Percentiles rank a stretch among this genome's conserved stretches.
Conservation (phyloP, 2,329 filamentous ascomycete species). For the Microcyclosporella mali region DNA sequence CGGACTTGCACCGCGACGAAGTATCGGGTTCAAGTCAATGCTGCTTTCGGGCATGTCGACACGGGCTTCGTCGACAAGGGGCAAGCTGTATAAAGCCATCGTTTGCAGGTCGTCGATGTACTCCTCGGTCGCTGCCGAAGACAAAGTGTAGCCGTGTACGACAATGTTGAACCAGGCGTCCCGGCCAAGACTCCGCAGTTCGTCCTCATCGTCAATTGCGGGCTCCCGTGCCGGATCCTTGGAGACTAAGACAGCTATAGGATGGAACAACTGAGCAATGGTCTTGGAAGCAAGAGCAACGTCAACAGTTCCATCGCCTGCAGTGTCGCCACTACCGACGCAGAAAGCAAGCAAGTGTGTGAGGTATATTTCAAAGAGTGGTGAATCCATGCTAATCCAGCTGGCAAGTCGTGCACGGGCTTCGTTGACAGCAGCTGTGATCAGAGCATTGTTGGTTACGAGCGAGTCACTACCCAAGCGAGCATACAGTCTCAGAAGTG, state of each 20-base stretch:
- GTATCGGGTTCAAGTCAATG: conserved; percentile 89
- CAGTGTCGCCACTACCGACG: conserved; percentile 83
- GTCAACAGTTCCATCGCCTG: conserved; percentile 38
- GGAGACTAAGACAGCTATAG: conserved; percentile 79
- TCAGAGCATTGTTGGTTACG: conserved; percentile 58
- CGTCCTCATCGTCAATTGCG: conserved; percentile 44
- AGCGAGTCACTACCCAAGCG: conserved; percentile 69
- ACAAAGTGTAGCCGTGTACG: conserved; percentile 79
- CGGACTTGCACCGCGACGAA: conserved; percentile 76
- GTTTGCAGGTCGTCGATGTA: conserved; percentile 71
- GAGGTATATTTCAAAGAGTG: conserved; percentile 76
- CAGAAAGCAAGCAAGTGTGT: conserved; percentile 78
- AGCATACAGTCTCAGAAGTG: conserved; percentile 76
- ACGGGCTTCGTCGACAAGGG: conserved; percentile 80
- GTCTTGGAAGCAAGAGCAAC: conserved; percentile 77
- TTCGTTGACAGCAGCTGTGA: conserved; percentile 68
- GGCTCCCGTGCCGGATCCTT: conserved; percentile 44
- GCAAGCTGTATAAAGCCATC: conserved; percentile 80
- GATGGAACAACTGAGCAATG: conserved; percentile 79
- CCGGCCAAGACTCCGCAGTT: conserved; percentile 55
- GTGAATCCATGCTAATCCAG: conserved; percentile 61
- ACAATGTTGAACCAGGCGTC: conserved; percentile 99
- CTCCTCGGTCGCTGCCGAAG: conserved; percentile 65
- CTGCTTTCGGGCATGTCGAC: conserved; percentile 90
- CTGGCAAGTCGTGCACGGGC: conserved; percentile 74